phyloP scores from a whole-genome alignment of 2,329 filamentous ascomycete species.

The Xylaria sp. region DNA sequence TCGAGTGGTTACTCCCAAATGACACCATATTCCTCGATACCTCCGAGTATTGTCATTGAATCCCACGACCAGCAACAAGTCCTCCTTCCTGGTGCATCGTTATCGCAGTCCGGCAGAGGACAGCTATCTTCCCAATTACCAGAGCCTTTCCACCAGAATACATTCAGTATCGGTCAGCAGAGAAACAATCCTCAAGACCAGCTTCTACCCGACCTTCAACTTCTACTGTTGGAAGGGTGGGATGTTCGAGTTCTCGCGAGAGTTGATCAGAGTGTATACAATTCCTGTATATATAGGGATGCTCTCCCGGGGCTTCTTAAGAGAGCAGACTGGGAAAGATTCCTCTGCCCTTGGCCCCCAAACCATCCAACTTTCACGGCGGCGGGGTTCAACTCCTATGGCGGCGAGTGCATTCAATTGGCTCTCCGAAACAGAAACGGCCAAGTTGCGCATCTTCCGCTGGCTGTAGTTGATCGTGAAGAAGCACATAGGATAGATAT shows the following conservation, averaged over 20 bases:
- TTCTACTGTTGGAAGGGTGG: neutral
- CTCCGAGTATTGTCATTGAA: neutral
- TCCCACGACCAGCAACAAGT: constrained; percentile 1
- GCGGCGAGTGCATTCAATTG: neutral
- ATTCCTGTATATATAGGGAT: constrained; percentile 7
- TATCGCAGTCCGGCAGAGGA: too few relatives aligned
- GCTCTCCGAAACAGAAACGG: neutral
- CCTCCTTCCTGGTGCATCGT: neutral
- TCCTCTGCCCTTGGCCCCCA: neutral
- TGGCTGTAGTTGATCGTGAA: neutral
- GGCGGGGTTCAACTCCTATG: neutral
- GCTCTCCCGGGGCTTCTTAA: neutral
- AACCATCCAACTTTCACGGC: neutral
- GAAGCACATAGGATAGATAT: neutral
- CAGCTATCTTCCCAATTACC: neutral
- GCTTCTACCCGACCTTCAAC: too few relatives aligned
- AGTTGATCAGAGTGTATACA: neutral
- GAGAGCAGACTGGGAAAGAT: neutral
- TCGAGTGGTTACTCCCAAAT: neutral
- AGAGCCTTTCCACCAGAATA: neutral
- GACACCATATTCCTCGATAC: neutral
- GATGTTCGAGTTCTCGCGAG: neutral
- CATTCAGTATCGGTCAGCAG: neutral
- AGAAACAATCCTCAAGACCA: neutral
- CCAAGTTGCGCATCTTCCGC: neutral